A percentile compares a stretch with the other conserved stretches of the same genome.
These are phyloP conservation scores for Pleodorina starrii DNA, from an alignment of 139 green algal genomes.

Conservation along the genomic window DNA sequence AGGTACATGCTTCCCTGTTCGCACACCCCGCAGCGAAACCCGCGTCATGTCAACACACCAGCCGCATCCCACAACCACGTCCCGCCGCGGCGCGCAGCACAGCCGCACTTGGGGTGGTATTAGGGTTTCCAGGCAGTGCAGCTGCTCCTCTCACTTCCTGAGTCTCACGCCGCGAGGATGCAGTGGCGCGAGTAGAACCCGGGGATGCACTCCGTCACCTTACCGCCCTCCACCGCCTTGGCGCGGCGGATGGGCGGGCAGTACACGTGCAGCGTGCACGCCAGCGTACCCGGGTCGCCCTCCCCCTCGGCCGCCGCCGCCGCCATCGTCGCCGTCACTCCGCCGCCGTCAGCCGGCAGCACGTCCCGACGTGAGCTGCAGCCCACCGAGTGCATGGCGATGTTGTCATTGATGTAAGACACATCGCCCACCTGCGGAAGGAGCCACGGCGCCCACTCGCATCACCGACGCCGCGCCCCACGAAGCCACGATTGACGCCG, in stretches of 20 bases:
- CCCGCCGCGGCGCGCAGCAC: too few species aligned
- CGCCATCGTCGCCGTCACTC: neutral
- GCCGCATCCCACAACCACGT: too few species aligned
- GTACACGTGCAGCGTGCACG: conserved; percentile 39
- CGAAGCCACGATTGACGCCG: too few species aligned
- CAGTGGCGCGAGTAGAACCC: conserved; percentile 38
- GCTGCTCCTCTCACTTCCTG: too few species aligned
- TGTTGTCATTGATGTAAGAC: conserved; percentile 64
- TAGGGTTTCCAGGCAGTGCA: too few species aligned
- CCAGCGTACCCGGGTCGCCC: neutral
- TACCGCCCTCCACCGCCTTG: neutral
- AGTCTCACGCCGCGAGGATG: neutral
- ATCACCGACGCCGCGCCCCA: too few species aligned
- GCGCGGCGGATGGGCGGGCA: conserved; percentile 36
- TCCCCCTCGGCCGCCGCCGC: neutral
- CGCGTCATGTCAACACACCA: too few species aligned
- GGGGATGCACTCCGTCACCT: neutral
- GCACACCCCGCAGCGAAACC: too few species aligned
- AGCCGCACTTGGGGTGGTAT: too few species aligned
- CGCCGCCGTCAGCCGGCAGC: neutral
- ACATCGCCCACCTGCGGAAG: conserved; percentile 32
- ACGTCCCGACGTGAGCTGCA: neutral
- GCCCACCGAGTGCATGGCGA: conserved; percentile 58
- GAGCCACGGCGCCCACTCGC: too few species aligned
- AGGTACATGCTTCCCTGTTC: too few species aligned